Base-by-base conservation (phyloP, 129 eudicot species). In the Flaveria sonorensis region DNA sequence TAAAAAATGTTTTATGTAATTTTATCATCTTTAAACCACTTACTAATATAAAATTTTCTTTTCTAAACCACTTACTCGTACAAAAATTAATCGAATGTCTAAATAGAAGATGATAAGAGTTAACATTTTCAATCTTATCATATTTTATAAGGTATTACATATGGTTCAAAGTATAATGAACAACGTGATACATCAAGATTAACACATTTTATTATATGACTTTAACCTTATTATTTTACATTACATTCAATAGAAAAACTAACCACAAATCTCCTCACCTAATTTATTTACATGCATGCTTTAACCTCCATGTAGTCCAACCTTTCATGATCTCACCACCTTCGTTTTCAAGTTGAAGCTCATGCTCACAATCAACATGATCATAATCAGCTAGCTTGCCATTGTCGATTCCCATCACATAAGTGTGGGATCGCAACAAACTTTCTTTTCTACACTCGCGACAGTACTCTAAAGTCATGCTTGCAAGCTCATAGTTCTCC, bases 401-500 rank as follows among this genome's bases (percentile, higher is more conserved):
- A 7, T 72, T 65, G 50, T 68, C 62, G 14, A 10, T 56, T 46
- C 77, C 87, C 26, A 82, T 21, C 32, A 89, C 87, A 11, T 84
- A 77, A 36, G 89, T 86, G 14, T 82, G 89, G 61, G 96, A 89
- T 69, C 86, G 91, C 82, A 92, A 73, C 80, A 89, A 87, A 24
- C 76, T 86, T 83, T 86, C 96, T 86, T 76, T 86, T 50, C 51
- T 83, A 67, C 97, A 92, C 84, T 92, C 96, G 79, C 86, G 89
- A 51, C 83, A 40, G 77, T 89, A 92, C 80, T 89, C 88, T 28
- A 92, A 61, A 21, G 88, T 86, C 86, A 89, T 73, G 79, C 87
- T 78, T 15, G 86, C 90, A 77, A 92, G 87, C 89, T 89, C 96
- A 63, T 88, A 90, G 32, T 81, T 88, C 86, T 89, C 91, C 79